Evolutionary conservation across 1,284 basidiomycete species (phyloP).

Genomic region (Phellopilus nigrolimitatus): DNA sequence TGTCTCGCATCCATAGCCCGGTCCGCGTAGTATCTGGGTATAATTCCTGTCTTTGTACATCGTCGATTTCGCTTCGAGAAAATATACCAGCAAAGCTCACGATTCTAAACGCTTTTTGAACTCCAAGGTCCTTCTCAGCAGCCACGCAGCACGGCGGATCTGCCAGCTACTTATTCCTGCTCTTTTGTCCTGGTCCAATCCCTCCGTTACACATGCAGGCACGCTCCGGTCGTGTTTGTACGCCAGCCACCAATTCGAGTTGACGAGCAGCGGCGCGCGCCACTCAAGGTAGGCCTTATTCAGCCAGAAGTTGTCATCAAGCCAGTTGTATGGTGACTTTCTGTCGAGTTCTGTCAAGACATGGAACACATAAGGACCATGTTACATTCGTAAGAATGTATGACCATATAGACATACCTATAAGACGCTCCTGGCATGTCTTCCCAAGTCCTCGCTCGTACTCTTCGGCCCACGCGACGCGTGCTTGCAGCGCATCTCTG

Average conservation of each 20-base stretch:
- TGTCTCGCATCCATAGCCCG: conserved; percentile 65
- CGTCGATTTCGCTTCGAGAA: neutral
- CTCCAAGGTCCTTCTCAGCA: conserved; percentile 71
- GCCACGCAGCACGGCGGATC: conserved; percentile 80
- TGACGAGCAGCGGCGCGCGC: conserved; percentile 82
- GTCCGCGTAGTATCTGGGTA: conserved; percentile 46
- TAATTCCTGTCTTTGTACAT: conserved; percentile 44
- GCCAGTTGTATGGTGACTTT: conserved; percentile 87
- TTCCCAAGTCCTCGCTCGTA: conserved; percentile 73
- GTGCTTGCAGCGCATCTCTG: conserved; percentile 52
- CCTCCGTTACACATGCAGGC: conserved; percentile 40
- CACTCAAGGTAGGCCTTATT: conserved; percentile 89
- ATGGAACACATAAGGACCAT: conserved; percentile 1
- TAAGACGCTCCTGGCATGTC: conserved; percentile 74
- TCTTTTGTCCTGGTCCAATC: conserved; percentile 30
- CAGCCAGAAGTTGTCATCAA: conserved; percentile 93
- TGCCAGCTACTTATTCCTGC: conserved; percentile 77
- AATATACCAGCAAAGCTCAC: conserved; percentile 34
- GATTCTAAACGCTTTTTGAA: conserved; percentile 71
- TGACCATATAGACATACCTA: conserved; percentile 47
- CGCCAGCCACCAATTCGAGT: conserved; percentile 99
- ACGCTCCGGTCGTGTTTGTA: conserved; percentile 62
- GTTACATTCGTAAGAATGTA: conserved; percentile 10
- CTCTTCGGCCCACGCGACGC: conserved; percentile 63
- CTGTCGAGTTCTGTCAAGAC: conserved; percentile 70